Evolutionary conservation across 2,329 filamentous ascomycete genomes (phyloP), one percentile per base, ranked within the genome.

Genomic region (Biscogniauxia sp.): DNA sequence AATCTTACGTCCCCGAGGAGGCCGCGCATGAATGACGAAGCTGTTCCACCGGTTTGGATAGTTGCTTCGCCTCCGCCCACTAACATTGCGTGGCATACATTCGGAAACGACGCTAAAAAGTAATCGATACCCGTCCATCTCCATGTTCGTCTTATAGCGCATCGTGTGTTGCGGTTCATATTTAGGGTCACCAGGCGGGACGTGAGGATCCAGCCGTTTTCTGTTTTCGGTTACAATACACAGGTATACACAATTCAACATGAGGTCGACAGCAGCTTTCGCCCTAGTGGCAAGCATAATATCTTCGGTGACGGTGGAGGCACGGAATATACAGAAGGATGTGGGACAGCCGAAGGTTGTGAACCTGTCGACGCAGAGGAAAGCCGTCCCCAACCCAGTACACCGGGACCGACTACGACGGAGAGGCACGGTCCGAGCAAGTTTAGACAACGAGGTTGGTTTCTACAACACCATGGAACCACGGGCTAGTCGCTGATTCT

Each of bases 401-500:
- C 70, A 73, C 20, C 73, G 79, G 45, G 81, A 84, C 66, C 75
- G 75, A 58, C 69, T 80, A 68, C 77, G 75, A 57, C 81, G 82
- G 64, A 76, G 78, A 57, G 76, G 73, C 1, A 75, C 79, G 0
- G 71, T 84, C 5, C 68, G 74, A 53, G 78, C 77, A n/a, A 72
- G 67, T 2, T 72, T 88, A 51, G 82, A 86, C 66, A 88, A 88
- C 64, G 73, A 84, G 75, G 84, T 86, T 67, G 37, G 79, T 49
- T n/a, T n/a, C 50, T 26, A 64, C n/a, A n/a, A 53, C 13, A 20
- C 19, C 20, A 32, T 32, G 26, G 52, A 25, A 8, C 7, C 28
- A 17, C 41, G 4, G 5, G 50, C 20, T 23, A 1, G 67, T 55
- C 62, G 45, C 69, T 73, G 56, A 41, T 54, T 23, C 3, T 6